phyloP scores from a whole-genome alignment of 164 flowering plant genomes.

The Warburgia ugandensis region DNA sequence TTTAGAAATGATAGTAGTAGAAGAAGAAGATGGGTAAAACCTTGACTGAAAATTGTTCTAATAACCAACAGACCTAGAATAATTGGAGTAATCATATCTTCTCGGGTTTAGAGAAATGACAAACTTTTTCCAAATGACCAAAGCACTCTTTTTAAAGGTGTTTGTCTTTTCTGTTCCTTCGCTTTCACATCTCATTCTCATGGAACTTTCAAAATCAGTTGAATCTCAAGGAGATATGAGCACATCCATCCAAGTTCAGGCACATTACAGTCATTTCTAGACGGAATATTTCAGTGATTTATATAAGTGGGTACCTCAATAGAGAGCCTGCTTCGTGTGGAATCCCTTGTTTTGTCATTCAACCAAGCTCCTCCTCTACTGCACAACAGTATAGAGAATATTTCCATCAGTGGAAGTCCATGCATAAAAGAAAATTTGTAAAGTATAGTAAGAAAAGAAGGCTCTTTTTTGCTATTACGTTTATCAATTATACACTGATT shows the following conservation, averaged over 20 bases:
- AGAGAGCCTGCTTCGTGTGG: conserved; percentile 36
- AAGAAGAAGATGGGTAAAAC: not conserved
- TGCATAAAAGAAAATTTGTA: conserved; percentile 46
- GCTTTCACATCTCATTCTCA: not conserved
- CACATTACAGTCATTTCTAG: not conserved
- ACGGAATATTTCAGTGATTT: conserved; percentile 5
- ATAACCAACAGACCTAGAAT: not conserved
- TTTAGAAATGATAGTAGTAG: not conserved
- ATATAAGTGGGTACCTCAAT: conserved; percentile 51
- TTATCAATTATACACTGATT: conserved; percentile 21
- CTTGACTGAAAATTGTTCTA: not conserved
- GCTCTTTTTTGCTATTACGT: conserved; percentile 18
- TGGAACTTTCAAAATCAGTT: not conserved
- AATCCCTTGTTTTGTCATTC: conserved; percentile 62
- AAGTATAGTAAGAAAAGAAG: conserved; percentile 36
- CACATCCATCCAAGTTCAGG: not conserved
- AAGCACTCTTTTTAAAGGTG: conserved; percentile 7
- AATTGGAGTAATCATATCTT: not conserved
- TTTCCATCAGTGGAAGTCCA: conserved; percentile 57
- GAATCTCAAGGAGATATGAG: not conserved
- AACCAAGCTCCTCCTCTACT: conserved; percentile 86
- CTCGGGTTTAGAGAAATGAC: not conserved
- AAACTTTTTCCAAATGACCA: conserved; percentile 2
- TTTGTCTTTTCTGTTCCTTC: not conserved
- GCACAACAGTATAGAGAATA: conserved; percentile 42